Conservation (phyloP, 768 basidiomycete genomes). For the Naematelia encephala region DNA sequence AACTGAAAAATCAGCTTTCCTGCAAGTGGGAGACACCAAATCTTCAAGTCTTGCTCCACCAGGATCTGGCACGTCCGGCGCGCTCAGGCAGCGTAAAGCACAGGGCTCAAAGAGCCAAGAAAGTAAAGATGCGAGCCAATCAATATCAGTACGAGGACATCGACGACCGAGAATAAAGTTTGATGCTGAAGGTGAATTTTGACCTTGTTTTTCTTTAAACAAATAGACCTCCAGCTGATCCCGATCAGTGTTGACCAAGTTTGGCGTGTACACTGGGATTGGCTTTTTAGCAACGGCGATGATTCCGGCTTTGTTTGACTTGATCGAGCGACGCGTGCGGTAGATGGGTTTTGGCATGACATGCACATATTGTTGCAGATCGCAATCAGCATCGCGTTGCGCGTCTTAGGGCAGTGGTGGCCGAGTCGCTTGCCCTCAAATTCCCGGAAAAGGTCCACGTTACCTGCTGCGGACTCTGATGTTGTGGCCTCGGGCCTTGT, state of each 20-base stretch:
- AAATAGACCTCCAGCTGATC: too few species aligned
- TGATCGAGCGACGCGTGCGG: conserved; percentile 18
- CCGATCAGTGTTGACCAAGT: conserved; percentile 72
- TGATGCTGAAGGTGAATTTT: conserved; percentile 42
- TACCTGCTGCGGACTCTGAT: too few species aligned
- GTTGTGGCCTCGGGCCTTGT: neutral
- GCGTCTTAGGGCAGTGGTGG: too few species aligned
- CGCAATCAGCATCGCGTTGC: too few species aligned
- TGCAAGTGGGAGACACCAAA: neutral
- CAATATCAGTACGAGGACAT: neutral
- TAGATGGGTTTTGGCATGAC: neutral
- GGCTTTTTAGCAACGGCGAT: conserved; percentile 63
- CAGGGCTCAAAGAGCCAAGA: neutral
- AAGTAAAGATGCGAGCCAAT: neutral
- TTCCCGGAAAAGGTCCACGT: too few species aligned
- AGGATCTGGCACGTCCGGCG: neutral
- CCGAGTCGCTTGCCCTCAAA: too few species aligned
- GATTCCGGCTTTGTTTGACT: conserved; percentile 54
- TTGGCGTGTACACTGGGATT: conserved; percentile 86
- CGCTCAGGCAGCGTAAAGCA: too few species aligned
- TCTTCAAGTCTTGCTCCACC: neutral
- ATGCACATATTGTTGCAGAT: neutral
- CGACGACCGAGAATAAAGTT: conserved; percentile 28
- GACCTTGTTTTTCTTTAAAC: too few species aligned
- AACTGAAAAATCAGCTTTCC: neutral